Evolutionary conservation across 345 rosid species (phyloP).

Genomic region (Capsella bursapastoris): DNA sequence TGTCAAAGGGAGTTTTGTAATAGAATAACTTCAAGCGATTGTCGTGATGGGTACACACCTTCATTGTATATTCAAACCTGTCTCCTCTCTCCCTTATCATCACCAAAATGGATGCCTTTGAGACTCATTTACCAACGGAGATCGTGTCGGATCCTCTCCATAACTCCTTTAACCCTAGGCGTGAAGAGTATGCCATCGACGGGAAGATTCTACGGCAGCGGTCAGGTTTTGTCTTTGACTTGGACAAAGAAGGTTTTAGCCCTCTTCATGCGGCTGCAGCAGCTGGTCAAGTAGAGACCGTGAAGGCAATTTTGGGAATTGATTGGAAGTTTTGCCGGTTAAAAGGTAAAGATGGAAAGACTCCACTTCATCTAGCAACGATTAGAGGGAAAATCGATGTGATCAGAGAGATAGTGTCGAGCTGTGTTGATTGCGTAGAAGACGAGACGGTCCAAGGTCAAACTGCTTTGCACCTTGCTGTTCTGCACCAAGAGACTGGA

Average conservation of each 20-base stretch:
- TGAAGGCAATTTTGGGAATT: slow-evolving; percentile 42
- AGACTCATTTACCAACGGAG: slow-evolving; percentile 26
- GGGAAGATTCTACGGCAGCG: slow-evolving; percentile 43
- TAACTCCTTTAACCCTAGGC: slow-evolving; percentile 40
- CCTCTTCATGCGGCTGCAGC: slow-evolving; percentile 56
- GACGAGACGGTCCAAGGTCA: slow-evolving; percentile 49
- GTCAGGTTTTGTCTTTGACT: slow-evolving; percentile 45
- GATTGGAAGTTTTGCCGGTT: slow-evolving; percentile 46
- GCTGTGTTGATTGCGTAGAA: slow-evolving; percentile 47
- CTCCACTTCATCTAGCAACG: slow-evolving; percentile 51
- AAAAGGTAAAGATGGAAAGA: slow-evolving; percentile 47
- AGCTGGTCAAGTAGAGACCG: slow-evolving; percentile 46
- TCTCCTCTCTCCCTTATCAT: slow-evolving; percentile 2
- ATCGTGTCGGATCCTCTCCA: slow-evolving; percentile 39
- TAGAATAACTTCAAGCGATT: slow-evolving; percentile 4
- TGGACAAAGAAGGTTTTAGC: slow-evolving; percentile 50
- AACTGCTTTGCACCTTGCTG: slow-evolving; percentile 55
- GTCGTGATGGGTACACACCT: slow-evolving; percentile 13
- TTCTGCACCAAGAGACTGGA: slow-evolving; percentile 42
- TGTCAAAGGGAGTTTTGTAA: background rate
- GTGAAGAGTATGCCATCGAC: slow-evolving; percentile 41
- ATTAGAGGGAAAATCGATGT: slow-evolving; percentile 48
- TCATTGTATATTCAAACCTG: background rate
- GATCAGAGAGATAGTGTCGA: slow-evolving; percentile 45
- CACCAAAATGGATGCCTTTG: slow-evolving; percentile 28